Percentiles rank a stretch among this genome's conserved stretches.
Conservation (phyloP, 2,329 filamentous ascomycete genomes). For the Fusarium tricinctum region DNA sequence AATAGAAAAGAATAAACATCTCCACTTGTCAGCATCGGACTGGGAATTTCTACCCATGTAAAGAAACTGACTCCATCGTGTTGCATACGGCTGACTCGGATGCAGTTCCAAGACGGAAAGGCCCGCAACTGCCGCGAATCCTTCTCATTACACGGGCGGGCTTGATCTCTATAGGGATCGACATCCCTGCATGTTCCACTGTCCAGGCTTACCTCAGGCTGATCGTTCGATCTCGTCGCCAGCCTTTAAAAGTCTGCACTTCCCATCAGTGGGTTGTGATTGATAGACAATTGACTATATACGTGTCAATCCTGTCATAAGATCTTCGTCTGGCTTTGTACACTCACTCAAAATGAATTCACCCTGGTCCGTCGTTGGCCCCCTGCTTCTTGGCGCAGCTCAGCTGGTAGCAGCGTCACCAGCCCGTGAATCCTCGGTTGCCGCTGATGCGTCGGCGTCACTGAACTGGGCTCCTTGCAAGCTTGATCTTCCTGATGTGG, state of each 20-base stretch:
- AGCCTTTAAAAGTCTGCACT: not conserved
- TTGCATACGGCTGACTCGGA: not conserved
- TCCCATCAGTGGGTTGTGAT: not conserved
- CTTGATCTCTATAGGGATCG: not conserved
- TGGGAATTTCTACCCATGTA: not conserved
- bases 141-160: not conserved
- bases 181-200: not conserved
- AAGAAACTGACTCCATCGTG: not conserved
- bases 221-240: not conserved
- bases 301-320: not conserved
- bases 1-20: not conserved
- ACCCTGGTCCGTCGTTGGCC: not conserved
- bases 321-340: not conserved
- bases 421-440: not conserved
- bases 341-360: not conserved
- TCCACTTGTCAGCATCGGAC: not conserved
- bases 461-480: conserved; percentile 23
- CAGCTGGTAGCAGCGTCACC: not conserved
- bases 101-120: not conserved
- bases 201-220: not conserved
- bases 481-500: conserved; percentile 12
- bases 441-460: conserved; percentile 1
- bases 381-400: conserved; percentile 12
- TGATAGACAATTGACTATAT: not conserved
- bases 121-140: not conserved